Evolutionary conservation across 345 rosid genomes (phyloP).

Genomic region (Geranium rotundifolium): DNA sequence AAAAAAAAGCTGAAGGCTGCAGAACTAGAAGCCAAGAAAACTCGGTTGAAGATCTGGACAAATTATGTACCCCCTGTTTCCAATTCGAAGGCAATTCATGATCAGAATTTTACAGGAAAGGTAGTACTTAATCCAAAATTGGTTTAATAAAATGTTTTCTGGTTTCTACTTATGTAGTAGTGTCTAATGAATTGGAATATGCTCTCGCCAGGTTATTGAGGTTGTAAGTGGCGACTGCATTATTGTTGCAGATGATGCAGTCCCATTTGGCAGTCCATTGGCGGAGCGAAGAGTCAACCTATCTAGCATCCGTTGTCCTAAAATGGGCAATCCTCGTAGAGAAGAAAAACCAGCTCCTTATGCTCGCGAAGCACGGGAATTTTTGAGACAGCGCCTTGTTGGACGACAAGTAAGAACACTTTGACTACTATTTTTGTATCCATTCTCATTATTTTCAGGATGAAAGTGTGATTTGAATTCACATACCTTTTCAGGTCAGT

Average conservation of each 20-base stretch:
- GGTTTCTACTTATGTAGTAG: constrained; percentile 4
- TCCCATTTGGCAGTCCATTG: constrained; percentile 64
- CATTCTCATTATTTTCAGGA: background rate
- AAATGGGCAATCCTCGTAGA: constrained; percentile 76
- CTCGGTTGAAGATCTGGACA: constrained; percentile 66
- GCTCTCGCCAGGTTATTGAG: constrained; percentile 63
- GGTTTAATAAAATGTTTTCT: background rate
- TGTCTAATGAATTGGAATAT: constrained; percentile 4
- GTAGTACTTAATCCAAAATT: constrained; percentile 18
- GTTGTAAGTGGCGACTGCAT: constrained; percentile 96
- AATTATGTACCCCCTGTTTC: constrained; percentile 74
- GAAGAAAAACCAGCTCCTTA: constrained; percentile 86
- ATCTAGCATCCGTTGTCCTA: constrained; percentile 89
- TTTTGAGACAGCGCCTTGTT: constrained; percentile 66
- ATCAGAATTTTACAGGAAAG: constrained; percentile 88
- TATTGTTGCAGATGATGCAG: constrained; percentile 80
- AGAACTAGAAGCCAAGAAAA: constrained; percentile 86
- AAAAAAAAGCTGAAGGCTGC: constrained; percentile 61
- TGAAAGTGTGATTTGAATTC: background rate
- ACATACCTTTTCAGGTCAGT: constrained; percentile 39
- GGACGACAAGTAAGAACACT: constrained; percentile 50
- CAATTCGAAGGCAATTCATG: constrained; percentile 80
- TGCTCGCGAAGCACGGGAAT: constrained; percentile 90
- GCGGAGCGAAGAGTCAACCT: constrained; percentile 88
- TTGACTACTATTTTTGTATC: background rate